These are phyloP conservation scores for Theobroma grandiflorum DNA, from an alignment of 441 rosid genomes.

Conservation along the genomic window DNA sequence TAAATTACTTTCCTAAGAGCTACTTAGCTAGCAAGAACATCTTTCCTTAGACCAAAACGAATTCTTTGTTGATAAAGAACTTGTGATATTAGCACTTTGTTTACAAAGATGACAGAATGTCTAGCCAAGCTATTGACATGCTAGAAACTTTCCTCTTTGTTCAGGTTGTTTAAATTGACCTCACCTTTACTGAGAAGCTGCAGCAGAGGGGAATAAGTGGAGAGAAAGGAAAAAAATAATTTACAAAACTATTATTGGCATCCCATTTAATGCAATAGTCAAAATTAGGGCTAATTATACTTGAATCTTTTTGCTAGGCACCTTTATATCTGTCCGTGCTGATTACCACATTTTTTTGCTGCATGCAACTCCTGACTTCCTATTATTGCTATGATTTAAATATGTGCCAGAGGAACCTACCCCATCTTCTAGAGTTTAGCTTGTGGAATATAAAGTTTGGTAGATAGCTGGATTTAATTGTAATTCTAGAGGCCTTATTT, in stretches of 20 bases:
- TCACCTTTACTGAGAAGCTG: neutral
- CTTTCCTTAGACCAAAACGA: neutral
- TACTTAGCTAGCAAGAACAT: neutral
- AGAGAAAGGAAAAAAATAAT: neutral
- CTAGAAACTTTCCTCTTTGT: neutral
- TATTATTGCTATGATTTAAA: neutral
- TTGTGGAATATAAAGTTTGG: neutral
- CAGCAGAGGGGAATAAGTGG: neutral
- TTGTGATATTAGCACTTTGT: neutral
- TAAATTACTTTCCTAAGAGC: neutral
- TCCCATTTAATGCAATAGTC: neutral
- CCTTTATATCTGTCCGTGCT: neutral
- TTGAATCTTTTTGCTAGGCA: neutral
- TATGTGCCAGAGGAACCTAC: neutral
- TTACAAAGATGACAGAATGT: neutral
- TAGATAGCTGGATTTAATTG: neutral
- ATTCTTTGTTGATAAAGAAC: neutral
- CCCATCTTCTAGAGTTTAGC: neutral
- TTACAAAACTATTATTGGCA: neutral
- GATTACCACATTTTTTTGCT: neutral
- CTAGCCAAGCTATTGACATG: neutral
- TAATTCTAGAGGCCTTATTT: slow-evolving; percentile 2
- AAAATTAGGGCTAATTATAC: neutral
- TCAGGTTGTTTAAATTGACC: neutral
- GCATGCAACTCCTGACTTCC: neutral